Evolutionary conservation across 2,329 filamentous ascomycete species (phyloP).

Genomic region (Chalaropsis thielavioides): DNA sequence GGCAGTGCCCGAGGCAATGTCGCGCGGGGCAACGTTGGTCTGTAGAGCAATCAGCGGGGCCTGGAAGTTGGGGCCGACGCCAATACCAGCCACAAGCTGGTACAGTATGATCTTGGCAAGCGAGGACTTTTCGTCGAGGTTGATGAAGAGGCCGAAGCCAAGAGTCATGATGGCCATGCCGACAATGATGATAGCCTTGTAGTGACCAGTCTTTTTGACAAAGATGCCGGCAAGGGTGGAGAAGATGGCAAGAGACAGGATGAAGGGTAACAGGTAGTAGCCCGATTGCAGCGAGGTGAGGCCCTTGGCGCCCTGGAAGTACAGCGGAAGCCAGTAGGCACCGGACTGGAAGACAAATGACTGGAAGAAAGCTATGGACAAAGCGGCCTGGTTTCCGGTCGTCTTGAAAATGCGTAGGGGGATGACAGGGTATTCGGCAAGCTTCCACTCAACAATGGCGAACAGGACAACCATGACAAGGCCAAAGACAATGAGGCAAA

Average conservation of each 20-base stretch:
- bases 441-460: slow-evolving; percentile 54
- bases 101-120: slow-evolving; percentile 45
- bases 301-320: slow-evolving; percentile 64
- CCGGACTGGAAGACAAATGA: slow-evolving; percentile 63
- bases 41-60: slow-evolving; percentile 54
- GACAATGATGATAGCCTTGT: slow-evolving; percentile 44
- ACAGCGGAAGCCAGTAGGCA: slow-evolving; percentile 70
- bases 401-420: slow-evolving; percentile 56
- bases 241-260: slow-evolving; percentile 49
- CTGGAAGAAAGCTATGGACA: slow-evolving; percentile 56
- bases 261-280: slow-evolving; percentile 58
- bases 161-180: slow-evolving; percentile 46
- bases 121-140: slow-evolving; percentile 41
- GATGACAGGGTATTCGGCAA: slow-evolving; percentile 66
- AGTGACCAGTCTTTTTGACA: slow-evolving; percentile 51
- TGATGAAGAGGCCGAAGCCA: slow-evolving; percentile 49
- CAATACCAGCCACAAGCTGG: slow-evolving; percentile 48
- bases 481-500: slow-evolving; percentile 68
- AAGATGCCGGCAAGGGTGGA: slow-evolving; percentile 43
- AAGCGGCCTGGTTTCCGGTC: slow-evolving; percentile 49
- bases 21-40: slow-evolving; percentile 43
- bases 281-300: slow-evolving; percentile 56
- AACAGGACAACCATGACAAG: slow-evolving; percentile 49
- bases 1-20: slow-evolving; percentile 54
- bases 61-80: slow-evolving; percentile 56